Base-by-base conservation (phyloP, 352 stramenopile species). In the Phytophthora citrophthora region DNA sequence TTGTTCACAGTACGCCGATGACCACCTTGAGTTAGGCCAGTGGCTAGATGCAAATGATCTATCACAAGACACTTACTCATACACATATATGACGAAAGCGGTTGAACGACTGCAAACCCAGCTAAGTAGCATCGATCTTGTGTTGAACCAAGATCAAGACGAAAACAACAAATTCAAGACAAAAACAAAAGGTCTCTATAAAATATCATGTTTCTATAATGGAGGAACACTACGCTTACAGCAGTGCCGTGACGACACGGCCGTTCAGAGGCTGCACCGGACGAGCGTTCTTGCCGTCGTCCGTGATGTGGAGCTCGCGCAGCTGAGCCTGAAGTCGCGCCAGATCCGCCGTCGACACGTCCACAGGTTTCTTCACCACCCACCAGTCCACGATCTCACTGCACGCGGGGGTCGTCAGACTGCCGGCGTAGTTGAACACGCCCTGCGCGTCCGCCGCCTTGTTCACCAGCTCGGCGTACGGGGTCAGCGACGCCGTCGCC, bases 391-490 rank as follows among this genome's bases (percentile, higher is more conserved):
- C 34, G 34, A 41, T 41, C 34, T 41, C 34, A 18, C 39, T 56
- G 50, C 79, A 89, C 23, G 60, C 56, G 3, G 79, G 77, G 5
- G 77, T 84, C 26, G 77, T 89, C 40, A 86, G 70, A n/a, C 79
- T 87, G 11, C 79, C 79, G 4, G 75, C 27, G 65, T 87, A 89
- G 70, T 89, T 89, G 56, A 68, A 75, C 26, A 74, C 34, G 15
- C 46, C 58, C 32, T 70, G 47, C 1, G 39, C 47, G 24, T 53
- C 49, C 18, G 50, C 41, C 3, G 24, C 57, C 9, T 38, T 63
- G 18, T 63, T 38, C 15, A 72, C 50, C 36, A 77, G 45, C 9
- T 54, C 29, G 48, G 49, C 18, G 45, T 77, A 77, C 45, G 68
- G 54, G 2, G 34, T 31, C 64, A 73, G 27, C 6, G 5, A 54